phyloP scores from a whole-genome alignment of 1,139 yeast genomes.

The Debaryomyces coudertii region DNA sequence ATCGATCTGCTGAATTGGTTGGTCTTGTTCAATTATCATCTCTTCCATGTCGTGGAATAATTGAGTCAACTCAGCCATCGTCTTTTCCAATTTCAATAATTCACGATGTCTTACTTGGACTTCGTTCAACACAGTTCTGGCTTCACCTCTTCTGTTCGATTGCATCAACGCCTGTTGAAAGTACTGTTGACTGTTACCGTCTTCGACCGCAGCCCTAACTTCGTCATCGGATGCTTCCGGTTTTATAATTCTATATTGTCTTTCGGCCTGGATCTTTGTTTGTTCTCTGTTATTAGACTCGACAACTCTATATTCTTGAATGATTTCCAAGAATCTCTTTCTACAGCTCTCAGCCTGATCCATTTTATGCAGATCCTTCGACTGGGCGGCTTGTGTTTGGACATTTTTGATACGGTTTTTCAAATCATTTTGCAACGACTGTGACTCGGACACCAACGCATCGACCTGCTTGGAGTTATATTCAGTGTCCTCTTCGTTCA shows the following conservation, averaged over 20 bases:
- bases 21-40: slow-evolving; percentile 94
- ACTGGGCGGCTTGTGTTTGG: slow-evolving; percentile 64
- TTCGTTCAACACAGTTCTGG: slow-evolving; percentile 91
- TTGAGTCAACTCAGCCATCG: slow-evolving; percentile 95
- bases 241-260: slow-evolving; percentile 90
- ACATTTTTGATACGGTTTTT: slow-evolving; percentile 76
- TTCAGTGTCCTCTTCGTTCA: slow-evolving; percentile 77
- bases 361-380: slow-evolving; percentile 75
- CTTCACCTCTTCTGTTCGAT: slow-evolving; percentile 95
- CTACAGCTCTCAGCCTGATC: slow-evolving; percentile 91
- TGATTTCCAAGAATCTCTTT: slow-evolving; percentile 80
- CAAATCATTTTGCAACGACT: slow-evolving; percentile 73
- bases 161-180: slow-evolving; percentile 92
- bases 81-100: slow-evolving; percentile 89
- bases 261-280: slow-evolving; percentile 84
- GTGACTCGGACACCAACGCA: slow-evolving; percentile 74
- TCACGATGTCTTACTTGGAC: slow-evolving; percentile 97
- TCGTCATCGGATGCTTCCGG: slow-evolving; percentile 92
- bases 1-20: slow-evolving; percentile 80
- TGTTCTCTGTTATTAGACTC: slow-evolving; percentile 87
- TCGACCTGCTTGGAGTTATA: slow-evolving; percentile 78
- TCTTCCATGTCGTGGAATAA: slow-evolving; percentile 96
- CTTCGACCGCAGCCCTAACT: slow-evolving; percentile 80
- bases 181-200: slow-evolving; percentile 84
- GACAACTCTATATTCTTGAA: slow-evolving; percentile 82